Evolutionary conservation across 768 basidiomycete genomes (phyloP), one percentile per base, ranked within the genome.

Genomic region (Pleurotus ostreatus): DNA sequence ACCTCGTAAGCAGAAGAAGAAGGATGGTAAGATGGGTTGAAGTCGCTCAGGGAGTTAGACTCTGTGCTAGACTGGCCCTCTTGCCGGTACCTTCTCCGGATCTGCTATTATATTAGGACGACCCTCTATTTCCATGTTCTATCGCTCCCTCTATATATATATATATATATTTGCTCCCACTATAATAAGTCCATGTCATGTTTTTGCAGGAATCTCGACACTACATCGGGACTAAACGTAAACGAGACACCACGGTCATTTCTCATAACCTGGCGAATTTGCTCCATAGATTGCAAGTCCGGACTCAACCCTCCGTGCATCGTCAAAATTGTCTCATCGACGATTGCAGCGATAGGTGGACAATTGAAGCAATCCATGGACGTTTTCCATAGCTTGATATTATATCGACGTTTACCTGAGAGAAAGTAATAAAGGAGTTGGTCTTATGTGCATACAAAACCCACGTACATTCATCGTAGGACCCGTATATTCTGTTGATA

Each of bases 331-430:
- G 98, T 99, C 75, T 98, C 96, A 75, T 98, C 96, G 71, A 99
- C 98, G 74, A 99, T 98, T 65, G 96, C 96, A 49, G 96, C 96
- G 71, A 99, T 98, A 37, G 96, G 96, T 62, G 98, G 78, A 71
- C 96, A 98, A 78, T 99, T 99, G 83, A 99, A 99, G 77, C 96
- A 98, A 71, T 99, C 96, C 58, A 96, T 99, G 74, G 98, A 99
- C 37, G 96, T 99, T 82, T 99, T 99, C 96, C 96, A 99, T 69
- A 98, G 82, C 74, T 99, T 99, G 83, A 99, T 99, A 80, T 98
- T 99, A 83, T 98, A 98, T 69, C 96, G 87, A 71, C 96, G 93
- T 81, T 99, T 99, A 83, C 96, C 96, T 98, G 69, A 13, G 41
- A 54, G 25, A 16, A 47, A 54, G 47, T 59, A 46, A 61, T 34